Base-by-base conservation (phyloP, 305 asterid species). In the Fraxinus sp. region DNA sequence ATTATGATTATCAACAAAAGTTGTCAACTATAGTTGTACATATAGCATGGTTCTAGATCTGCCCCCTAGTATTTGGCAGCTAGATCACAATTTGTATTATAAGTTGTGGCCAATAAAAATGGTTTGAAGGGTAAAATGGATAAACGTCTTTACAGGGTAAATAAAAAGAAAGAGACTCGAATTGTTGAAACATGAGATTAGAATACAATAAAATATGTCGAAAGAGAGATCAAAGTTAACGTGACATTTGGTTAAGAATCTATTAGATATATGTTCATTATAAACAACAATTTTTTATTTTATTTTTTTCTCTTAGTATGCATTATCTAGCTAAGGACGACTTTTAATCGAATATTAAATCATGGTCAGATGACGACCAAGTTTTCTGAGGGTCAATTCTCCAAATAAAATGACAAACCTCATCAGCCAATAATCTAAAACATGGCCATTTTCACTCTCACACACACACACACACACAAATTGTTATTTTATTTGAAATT, bases 361-460 rank as follows among this genome's bases (percentile, higher is more conserved):
- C 30, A 7, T 62, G 71, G 28, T 62, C 14, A 22, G 33, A 64
- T 24, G 73, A 9, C 32, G 71, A 26, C 30, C 16, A 64, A 64
- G 35, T 22, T 24, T 26, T 64, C 24, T 9, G 32, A 16, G 13
- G 33, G 2, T 64, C 73, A 24, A 64, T 64, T 64, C 18, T 64
- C 35, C 14, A 64, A 64, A 64, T 26, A 26, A 22, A 24, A 64
- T 10, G 35, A 64, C 35, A 64, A 64, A 64, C 14, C 73, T 26
- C 35, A 64, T 64, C 73, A 64, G 73, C 73, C n/a, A 22, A 64
- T 64, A 9, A 11, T 22, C 73, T 26, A 64, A 64, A 8, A 37
- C 76, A 77, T 55, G 39, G 79, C 86, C 78, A 59, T 6, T 68
- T 84, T 72, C 80, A 79, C 68, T 71, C 83, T 80, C 43, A 37